Evolutionary conservation across 73 alveolate species (phyloP).

Genomic region (Paraurostyla sp.): DNA sequence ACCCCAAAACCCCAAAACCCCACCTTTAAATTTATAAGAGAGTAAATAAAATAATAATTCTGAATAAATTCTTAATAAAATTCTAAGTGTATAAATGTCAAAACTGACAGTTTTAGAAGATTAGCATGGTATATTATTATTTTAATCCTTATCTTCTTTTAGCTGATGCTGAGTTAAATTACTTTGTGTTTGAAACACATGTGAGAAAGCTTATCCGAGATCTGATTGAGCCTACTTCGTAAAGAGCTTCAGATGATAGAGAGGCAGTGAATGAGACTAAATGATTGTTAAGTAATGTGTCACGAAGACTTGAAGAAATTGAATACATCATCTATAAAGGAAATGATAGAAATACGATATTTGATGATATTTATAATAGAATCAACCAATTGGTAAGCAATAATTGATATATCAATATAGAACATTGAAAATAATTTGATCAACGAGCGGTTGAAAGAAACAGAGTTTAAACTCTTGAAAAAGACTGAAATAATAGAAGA

Average conservation of each 20-base stretch:
- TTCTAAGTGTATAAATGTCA: too few relatives aligned
- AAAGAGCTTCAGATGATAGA: conserved; percentile 32
- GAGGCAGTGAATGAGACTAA: conserved; percentile 15
- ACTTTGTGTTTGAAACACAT: conserved; percentile 50
- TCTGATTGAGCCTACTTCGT: conserved; percentile 16
- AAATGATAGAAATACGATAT: conserved; percentile 22
- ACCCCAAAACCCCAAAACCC: too few relatives aligned
- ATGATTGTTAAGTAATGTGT: background rate
- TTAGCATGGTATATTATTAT: background rate
- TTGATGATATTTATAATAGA: conserved; percentile 51
- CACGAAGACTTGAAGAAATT: conserved; percentile 14
- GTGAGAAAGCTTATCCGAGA: conserved; percentile 36
- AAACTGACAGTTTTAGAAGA: conserved; percentile 34
- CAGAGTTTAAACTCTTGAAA: background rate
- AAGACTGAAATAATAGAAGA: conserved; percentile 18
- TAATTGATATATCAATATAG: background rate
- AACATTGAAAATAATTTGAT: background rate
- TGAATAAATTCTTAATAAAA: too few relatives aligned
- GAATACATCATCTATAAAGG: conserved; percentile 49
- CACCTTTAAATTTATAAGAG: too few relatives aligned
- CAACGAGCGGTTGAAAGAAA: conserved; percentile 10
- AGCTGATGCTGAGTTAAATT: conserved; percentile 50
- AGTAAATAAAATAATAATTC: too few relatives aligned
- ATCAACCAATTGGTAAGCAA: background rate
- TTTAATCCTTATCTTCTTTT: background rate